Evolutionary conservation across 108 stramenopile species (phyloP).

Genomic region (Fistulifera pelliculosa): DNA sequence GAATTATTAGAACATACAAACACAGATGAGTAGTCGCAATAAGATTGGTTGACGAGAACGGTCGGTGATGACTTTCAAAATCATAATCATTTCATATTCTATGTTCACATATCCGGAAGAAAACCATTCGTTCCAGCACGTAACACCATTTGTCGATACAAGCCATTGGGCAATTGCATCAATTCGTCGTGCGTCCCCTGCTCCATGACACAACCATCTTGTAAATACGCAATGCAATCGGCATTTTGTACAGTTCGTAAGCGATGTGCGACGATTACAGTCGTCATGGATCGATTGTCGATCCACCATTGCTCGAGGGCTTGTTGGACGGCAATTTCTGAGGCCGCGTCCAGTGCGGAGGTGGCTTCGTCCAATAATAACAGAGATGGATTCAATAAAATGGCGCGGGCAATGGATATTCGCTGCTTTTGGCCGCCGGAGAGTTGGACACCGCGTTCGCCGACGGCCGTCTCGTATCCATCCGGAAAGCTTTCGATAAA

Average conservation of each 20-base stretch:
- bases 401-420: slow-evolving; percentile 87
- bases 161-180: slow-evolving; percentile 15
- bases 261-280: slow-evolving; percentile 77
- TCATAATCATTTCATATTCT: too few relatives aligned
- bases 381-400: slow-evolving; percentile 68
- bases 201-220: slow-evolving; percentile 51
- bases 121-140: slow-evolving; percentile 22
- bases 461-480: slow-evolving; percentile 87
- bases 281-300: slow-evolving; percentile 49
- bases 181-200: slow-evolving; percentile 65
- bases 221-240: slow-evolving; percentile 58
- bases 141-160: slow-evolving; percentile 21
- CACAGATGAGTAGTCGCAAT: too few relatives aligned
- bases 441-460: slow-evolving; percentile 74
- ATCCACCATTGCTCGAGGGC: slow-evolving; percentile 56
- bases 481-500: slow-evolving; percentile 74
- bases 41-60: too few relatives aligned
- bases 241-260: slow-evolving; percentile 73
- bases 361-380: slow-evolving; percentile 88
- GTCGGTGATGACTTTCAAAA: too few relatives aligned
- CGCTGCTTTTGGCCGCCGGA: slow-evolving; percentile 78
- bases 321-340: slow-evolving; percentile 68
- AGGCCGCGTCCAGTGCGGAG: slow-evolving; percentile 37
- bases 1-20: not conserved
- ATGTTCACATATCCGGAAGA: slow-evolving; percentile 7